These are phyloP conservation scores for Coemansia sp. DNA, from an alignment of 192 early-diverging fungal genomes.

Conservation along the genomic window DNA sequence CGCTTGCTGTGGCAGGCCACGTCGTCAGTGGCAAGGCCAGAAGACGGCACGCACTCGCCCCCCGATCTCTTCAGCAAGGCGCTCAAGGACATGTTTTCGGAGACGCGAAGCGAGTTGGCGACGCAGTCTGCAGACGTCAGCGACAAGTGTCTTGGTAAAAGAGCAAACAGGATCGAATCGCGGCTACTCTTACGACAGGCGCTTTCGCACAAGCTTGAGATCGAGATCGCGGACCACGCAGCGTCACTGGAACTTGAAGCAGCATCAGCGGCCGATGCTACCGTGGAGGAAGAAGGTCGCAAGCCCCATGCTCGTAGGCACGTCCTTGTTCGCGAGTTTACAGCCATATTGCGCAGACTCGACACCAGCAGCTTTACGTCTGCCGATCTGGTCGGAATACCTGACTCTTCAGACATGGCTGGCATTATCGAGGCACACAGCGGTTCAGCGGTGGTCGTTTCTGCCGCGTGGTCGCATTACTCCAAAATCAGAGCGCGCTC, in stretches of 20 bases:
- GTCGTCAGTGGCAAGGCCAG: slow-evolving; percentile 1
- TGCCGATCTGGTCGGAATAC: background rate
- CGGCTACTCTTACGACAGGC: slow-evolving; percentile 12
- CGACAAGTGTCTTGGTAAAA: slow-evolving; percentile 4
- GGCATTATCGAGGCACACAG: background rate
- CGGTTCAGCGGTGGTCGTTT: slow-evolving; percentile 1
- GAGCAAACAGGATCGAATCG: slow-evolving; percentile 8
- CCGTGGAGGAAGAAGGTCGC: background rate
- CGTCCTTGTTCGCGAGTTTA: slow-evolving; percentile 35
- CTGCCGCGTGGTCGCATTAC: slow-evolving; percentile 41
- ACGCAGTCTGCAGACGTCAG: background rate
- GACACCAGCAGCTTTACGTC: slow-evolving; percentile 1
- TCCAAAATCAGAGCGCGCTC: slow-evolving; percentile 18
- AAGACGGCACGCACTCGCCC: background rate
- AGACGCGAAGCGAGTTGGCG: slow-evolving; percentile 1
- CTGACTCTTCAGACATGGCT: background rate
- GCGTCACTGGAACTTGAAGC: background rate
- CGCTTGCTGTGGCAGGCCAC: slow-evolving; percentile 2
- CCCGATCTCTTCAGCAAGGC: slow-evolving; percentile 1
- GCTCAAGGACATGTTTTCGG: slow-evolving; percentile 4
- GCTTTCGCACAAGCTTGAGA: slow-evolving; percentile 12
- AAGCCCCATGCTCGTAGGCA: slow-evolving; percentile 9
- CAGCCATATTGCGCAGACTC: slow-evolving; percentile 17
- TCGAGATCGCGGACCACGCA: slow-evolving; percentile 11
- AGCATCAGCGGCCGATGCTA: background rate